Percentiles rank a stretch among this genome's conserved stretches.
These are phyloP conservation scores for Tilletia caries DNA, from an alignment of 1,284 basidiomycete genomes.

Conservation along the genomic window DNA sequence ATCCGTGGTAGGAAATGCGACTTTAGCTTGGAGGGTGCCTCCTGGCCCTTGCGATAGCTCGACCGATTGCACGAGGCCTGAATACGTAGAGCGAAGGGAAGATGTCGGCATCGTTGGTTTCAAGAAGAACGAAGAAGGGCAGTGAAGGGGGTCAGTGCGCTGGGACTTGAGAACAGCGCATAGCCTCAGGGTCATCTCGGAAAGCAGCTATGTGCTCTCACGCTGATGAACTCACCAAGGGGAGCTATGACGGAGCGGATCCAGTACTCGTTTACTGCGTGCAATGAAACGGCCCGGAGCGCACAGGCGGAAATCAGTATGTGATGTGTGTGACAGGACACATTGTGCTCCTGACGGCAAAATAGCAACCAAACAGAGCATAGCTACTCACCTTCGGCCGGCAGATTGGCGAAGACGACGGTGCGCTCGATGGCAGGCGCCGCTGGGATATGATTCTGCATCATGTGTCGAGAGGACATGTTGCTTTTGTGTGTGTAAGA, in stretches of 20 bases:
- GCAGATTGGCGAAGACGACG: slow-evolving; percentile 5
- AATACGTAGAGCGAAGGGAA: neutral
- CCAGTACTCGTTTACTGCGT: slow-evolving; percentile 22
- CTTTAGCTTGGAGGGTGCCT: neutral
- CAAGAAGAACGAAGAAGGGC: too few relatives aligned
- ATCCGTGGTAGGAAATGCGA: slow-evolving; percentile 20
- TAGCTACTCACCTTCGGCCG: slow-evolving; percentile 3
- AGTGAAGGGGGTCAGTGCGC: slow-evolving; percentile 15
- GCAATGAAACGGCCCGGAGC: neutral
- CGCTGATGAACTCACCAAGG: slow-evolving; percentile 17
- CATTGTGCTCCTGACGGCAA: too few relatives aligned
- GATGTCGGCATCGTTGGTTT: slow-evolving; percentile 9
- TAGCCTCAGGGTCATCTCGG: too few relatives aligned
- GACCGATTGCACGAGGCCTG: neutral
- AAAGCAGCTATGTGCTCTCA: too few relatives aligned
- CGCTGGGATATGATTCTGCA: neutral
- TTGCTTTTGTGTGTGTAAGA: too few relatives aligned
- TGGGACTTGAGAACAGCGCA: too few relatives aligned
- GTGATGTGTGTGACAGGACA: too few relatives aligned
- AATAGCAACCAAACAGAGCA: too few relatives aligned
- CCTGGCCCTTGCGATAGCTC: slow-evolving; percentile 9
- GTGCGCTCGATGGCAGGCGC: slow-evolving; percentile 1
- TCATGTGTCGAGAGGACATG: neutral
- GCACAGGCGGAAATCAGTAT: neutral
- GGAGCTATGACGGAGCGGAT: slow-evolving; percentile 20